Base-by-base conservation (phyloP, 1,139 yeast genomes). In the Kodamaea derodonti region DNA sequence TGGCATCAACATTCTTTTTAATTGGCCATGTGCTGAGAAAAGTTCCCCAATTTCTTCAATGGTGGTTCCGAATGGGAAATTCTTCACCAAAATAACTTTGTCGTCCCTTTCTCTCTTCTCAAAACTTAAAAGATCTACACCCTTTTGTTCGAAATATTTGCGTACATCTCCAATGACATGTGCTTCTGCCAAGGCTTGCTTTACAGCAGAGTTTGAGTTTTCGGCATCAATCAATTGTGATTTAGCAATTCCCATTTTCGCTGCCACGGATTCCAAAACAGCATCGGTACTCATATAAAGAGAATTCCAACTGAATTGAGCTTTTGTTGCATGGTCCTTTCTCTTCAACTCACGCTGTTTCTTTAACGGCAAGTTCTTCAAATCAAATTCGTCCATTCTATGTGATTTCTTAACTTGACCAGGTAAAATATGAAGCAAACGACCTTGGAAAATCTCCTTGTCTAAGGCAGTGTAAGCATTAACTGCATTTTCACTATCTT, bases 161-260 rank as follows among this genome's bases (percentile, higher is more conserved):
- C 95, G 78, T 11, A 92, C 95, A 57, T 84, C 94, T 30, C 92
- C 94, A 52, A 92, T 82, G 15, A 90, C 95, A 53, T 88, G 92
- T 1, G 97, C 95, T 64, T 92, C 99, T 0, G 99, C 98, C 44
- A 92, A 73, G 0, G 98, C 97, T 59, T 90, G 97, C 53, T 88
- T 87, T n/a, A 92, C 97, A 1, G 95, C 97, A 33, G 95, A 84
- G 45, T 74, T 81, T 4, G 95, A 75, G 46, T 81, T 84, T 48
- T 86, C 84, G 1, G 96, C 95, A 56, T 92, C 94, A 41, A 92
- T 75, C 51, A 92, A 72, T 41, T 87, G 88, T 3, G 94, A 71
- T 55, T 92, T 94, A 20, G 80, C 58, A 34, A 94, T 71, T 4
- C 97, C 97, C 62, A 94, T 63, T 48, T 82, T 82, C 13, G 77